phyloP scores from a whole-genome alignment of 441 rosid genomes.

The Mallotus japonicus region DNA sequence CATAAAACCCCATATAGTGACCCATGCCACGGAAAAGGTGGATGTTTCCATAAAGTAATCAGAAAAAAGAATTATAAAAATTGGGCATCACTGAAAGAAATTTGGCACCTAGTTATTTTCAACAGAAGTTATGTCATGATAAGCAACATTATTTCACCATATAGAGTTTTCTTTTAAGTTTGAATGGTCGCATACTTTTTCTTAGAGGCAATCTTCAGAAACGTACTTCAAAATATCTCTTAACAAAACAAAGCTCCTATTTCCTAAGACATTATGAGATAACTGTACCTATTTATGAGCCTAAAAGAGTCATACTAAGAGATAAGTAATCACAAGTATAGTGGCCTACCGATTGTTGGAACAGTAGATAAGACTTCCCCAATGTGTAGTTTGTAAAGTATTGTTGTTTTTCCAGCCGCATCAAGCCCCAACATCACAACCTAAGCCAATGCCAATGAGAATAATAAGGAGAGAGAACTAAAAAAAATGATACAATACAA shows the following conservation, averaged over 20 bases:
- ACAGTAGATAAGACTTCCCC: slow-evolving; percentile 97
- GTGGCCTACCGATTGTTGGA: slow-evolving; percentile 75
- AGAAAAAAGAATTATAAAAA: not conserved
- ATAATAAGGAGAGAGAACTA: slow-evolving; percentile 10
- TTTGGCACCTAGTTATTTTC: not conserved
- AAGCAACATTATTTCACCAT: not conserved
- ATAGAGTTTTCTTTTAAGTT: not conserved
- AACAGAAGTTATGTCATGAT: not conserved
- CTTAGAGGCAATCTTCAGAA: slow-evolving; percentile 1
- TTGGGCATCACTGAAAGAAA: not conserved
- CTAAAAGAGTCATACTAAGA: not conserved
- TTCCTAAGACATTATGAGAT: not conserved
- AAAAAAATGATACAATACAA: not conserved
- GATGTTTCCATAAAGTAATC: not conserved
- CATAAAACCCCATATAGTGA: not conserved
- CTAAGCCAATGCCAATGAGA: slow-evolving; percentile 42
- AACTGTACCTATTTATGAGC: not conserved
- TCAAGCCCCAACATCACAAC: slow-evolving; percentile 97
- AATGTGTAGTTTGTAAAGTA: slow-evolving; percentile 90
- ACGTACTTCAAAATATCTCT: not conserved
- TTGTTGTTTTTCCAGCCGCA: slow-evolving; percentile 96
- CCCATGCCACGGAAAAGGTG: not conserved
- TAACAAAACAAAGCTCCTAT: not conserved
- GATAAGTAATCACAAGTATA: not conserved
- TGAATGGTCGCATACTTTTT: not conserved